Base-by-base conservation (phyloP, 805 yeast species). In the Starmerella sirachaensis region DNA sequence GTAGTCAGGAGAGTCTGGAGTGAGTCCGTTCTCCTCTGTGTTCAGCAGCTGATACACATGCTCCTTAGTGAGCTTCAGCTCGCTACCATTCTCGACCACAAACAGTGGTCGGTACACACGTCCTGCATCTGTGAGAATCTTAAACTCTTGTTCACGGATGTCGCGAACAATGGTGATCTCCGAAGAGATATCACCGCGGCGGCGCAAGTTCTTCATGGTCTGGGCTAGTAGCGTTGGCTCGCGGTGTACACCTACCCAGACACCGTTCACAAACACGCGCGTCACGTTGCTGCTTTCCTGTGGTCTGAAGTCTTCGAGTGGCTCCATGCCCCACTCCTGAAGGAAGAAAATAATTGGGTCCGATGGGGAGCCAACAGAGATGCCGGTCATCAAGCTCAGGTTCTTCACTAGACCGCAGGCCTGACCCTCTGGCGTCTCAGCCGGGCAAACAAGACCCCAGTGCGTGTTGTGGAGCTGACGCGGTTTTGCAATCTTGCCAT, bases 391-490 rank as follows among this genome's bases (percentile, higher is more conserved):
- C 50, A 91, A 66, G 1, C 97, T 86, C 58, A 91, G 68, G 62
- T 91, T 91, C 68, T 91, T 91, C 38, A 91, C 98, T 61, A 91
- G 70, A 57, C 99, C 99, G 80, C 99, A 91, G 24, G 99, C 98
- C 66, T 91, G 99, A 57, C 99, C 99, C 68, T 91, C 99, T 3
- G 99, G 99, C 13, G 99, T 91, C 63, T 91, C 99, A 18, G 99
- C 99, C 36, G 99, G 99, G 65, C 99, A 91, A 31, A 91, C 97
- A 53, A 91, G 72, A 56, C 99, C 99, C 99, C 99, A 91, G 65
- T 91, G 99, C 21, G 98, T 91, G 61, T 91, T 91, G 66, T 91
- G 99, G 56, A 91, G 71, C 66, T 91, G 99, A 68, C 99, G 86
- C 32, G 99, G 99, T 56, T 91, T 85, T 32, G 98, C 98, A 48